Base-by-base conservation (phyloP, 2,329 filamentous ascomycete species). In the Trichoderma guizhouense region DNA sequence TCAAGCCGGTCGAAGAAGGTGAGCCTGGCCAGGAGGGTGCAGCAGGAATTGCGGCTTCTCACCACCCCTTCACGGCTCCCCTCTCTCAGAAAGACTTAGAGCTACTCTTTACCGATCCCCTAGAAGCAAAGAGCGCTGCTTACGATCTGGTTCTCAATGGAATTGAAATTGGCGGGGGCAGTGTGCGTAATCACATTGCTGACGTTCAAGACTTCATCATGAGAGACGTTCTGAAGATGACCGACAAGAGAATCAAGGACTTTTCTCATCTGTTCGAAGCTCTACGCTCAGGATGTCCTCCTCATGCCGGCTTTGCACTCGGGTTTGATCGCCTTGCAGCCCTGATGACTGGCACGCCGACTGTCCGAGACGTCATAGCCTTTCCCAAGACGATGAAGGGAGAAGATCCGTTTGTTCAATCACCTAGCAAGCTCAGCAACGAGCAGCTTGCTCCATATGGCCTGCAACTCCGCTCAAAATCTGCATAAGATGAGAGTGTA, bases 101-200 rank as follows among this genome's bases (percentile, higher is more conserved):
- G 51, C 82, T 93, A 0, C 88, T 98, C 1, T 85, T 90, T 47
- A 90, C 86, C 0, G 86, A 94, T 53, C 95, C 96, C 0, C 85
- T 94, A 1, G 82, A 86, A 61, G 94, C 90, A 1, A 89, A 87
- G 76, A 97, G 92, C 4, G 95, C 97, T 77, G 95, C 97, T 79
- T 99, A 98, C 82, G 96, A 99, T 77, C 89, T 99, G 15, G 95
- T 99, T 0, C 89, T 98, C 76, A 99, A 99, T 79, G 96, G 96
- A 5, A 90, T 97, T 6, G 96, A 99, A 81, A 88, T 99, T 2
- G 96, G 96, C 30, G 96, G 96, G 12, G 97, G 96, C 39, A 97
- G 93, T 80, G 89, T 94, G 15, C 93, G 96, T 86, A 98, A 98
- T 71, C 96, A 99, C 82, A 87, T 92, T 57, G 91, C 93, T 0